Evolutionary conservation across 805 yeast species (phyloP), one percentile per base, ranked within the genome.

Genomic region (Wickerhamiella siamensis): DNA sequence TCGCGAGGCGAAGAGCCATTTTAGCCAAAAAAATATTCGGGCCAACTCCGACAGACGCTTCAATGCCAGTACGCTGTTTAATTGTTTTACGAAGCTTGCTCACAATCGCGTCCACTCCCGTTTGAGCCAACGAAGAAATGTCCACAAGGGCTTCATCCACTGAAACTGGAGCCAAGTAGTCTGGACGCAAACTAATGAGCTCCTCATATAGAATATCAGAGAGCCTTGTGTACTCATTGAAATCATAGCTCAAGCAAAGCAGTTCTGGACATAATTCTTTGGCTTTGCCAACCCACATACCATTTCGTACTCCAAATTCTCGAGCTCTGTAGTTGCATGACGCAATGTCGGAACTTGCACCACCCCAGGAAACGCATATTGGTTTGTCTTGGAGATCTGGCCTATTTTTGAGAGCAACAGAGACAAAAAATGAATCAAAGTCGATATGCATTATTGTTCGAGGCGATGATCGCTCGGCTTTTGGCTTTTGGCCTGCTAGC

Each of bases 271-370:
- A 83, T 27, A 73, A 45, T 31, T 61, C 58, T 46, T 61, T 64
- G 0, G 96, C 97, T 1, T 64, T 49, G 1, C 75, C 64, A 1
- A 83, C 71, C 94, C 96, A 91, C 91, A 80, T 83, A 0, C 97
- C 97, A 55, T 91, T 87, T 21, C 56, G 63, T 4, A 88, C 77
- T 0, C 97, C 97, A 44, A 50, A 65, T n/a, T 64, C 55, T 22
- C 98, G 67, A 0, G 96, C 95, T 3, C 69, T 76, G 56, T 91
- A 91, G 57, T 91, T 91, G 55, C 96, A 86, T 44, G 94, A 81
- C 0, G 97, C 91, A 12, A 91, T 66, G 57, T 88, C 97, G 0
- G 96, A 74, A 29, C 60, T 59, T 3, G 61, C 58, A 3, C 52
- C 44, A 14, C 62, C 60, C 51, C 72, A 69, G 35, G 77, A 69